Evolutionary conservation across 768 basidiomycete genomes (phyloP).

Genomic region (Chalciporus pseudorubinellus): DNA sequence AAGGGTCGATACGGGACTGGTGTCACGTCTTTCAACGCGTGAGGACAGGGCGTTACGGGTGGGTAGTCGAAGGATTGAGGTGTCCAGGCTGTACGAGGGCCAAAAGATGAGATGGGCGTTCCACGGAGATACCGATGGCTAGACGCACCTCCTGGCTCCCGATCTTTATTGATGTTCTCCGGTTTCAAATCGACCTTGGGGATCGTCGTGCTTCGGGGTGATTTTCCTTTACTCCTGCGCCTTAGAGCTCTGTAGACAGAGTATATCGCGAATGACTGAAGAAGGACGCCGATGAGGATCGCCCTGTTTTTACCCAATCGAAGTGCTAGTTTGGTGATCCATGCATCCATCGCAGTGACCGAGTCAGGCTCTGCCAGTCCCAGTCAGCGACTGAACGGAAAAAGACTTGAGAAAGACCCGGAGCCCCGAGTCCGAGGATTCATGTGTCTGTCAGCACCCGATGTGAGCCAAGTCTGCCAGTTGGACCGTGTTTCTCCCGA

Average conservation of each 20-base stretch:
- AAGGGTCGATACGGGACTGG: slow-evolving; percentile 73
- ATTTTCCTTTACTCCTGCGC: slow-evolving; percentile 1
- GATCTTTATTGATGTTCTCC: slow-evolving; percentile 16
- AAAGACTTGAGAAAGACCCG: background rate
- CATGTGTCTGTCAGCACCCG: too few relatives aligned
- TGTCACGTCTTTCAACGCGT: slow-evolving; percentile 43
- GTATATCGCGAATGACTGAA: slow-evolving; percentile 18
- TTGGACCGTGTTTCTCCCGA: too few relatives aligned
- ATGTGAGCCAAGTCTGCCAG: too few relatives aligned
- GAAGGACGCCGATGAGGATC: slow-evolving; percentile 2
- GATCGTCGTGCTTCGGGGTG: background rate
- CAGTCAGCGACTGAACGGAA: too few relatives aligned
- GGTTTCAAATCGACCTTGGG: background rate
- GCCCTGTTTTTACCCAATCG: background rate
- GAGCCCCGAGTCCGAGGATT: background rate
- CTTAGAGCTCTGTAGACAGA: slow-evolving; percentile 10
- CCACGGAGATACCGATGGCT: background rate
- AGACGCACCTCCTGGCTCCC: slow-evolving; percentile 27
- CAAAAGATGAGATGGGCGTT: background rate
- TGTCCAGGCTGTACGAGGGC: slow-evolving; percentile 50
- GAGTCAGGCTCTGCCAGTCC: too few relatives aligned
- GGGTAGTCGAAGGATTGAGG: slow-evolving; percentile 56
- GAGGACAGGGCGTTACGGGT: slow-evolving; percentile 40
- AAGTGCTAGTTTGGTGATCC: slow-evolving; percentile 2
- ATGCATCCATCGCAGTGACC: background rate